phyloP scores from a whole-genome alignment of 257 asterid genomes.

The Gentiana straminea region DNA sequence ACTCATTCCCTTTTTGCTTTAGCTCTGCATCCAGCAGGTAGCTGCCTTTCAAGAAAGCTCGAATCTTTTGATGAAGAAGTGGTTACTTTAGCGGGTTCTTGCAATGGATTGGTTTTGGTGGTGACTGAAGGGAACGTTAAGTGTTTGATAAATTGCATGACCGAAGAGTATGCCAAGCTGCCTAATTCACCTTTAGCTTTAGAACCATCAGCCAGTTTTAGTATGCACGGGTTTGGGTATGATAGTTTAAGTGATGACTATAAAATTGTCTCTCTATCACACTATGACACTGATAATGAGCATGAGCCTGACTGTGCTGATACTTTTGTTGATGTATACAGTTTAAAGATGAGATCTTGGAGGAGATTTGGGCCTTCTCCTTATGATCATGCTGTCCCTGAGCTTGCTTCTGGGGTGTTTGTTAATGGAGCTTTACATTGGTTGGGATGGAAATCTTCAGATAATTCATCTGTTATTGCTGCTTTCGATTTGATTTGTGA shows the following conservation, averaged over 20 bases:
- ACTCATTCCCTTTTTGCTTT: slow-evolving; percentile 4
- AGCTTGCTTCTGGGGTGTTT: slow-evolving; percentile 21
- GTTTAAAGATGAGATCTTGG: slow-evolving; percentile 23
- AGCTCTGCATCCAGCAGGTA: not conserved
- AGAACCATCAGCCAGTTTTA: slow-evolving; percentile 3
- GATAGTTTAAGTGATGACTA: slow-evolving; percentile 28
- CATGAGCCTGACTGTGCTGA: slow-evolving; percentile 17
- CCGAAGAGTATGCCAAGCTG: slow-evolving; percentile 12
- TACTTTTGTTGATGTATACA: slow-evolving; percentile 31
- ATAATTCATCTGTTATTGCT: slow-evolving; percentile 22
- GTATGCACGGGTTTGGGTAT: slow-evolving; percentile 32
- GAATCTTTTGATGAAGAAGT: slow-evolving; percentile 1
- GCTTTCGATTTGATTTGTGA: slow-evolving; percentile 26
- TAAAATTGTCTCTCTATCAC: slow-evolving; percentile 31
- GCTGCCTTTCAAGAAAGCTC: not conserved
- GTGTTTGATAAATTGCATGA: slow-evolving; percentile 25
- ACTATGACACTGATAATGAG: slow-evolving; percentile 14
- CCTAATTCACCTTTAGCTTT: slow-evolving; percentile 17
- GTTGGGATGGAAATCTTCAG: slow-evolving; percentile 22
- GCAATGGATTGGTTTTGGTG: slow-evolving; percentile 26
- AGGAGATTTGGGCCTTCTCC: slow-evolving; percentile 29
- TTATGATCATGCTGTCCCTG: slow-evolving; percentile 26
- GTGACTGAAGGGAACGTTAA: not conserved
- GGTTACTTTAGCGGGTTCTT: slow-evolving; percentile 14
- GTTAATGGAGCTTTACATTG: slow-evolving; percentile 38